These are phyloP conservation scores for Rachicladosporium sp. DNA, from an alignment of 2,329 filamentous ascomycete species.

Conservation along the genomic window DNA sequence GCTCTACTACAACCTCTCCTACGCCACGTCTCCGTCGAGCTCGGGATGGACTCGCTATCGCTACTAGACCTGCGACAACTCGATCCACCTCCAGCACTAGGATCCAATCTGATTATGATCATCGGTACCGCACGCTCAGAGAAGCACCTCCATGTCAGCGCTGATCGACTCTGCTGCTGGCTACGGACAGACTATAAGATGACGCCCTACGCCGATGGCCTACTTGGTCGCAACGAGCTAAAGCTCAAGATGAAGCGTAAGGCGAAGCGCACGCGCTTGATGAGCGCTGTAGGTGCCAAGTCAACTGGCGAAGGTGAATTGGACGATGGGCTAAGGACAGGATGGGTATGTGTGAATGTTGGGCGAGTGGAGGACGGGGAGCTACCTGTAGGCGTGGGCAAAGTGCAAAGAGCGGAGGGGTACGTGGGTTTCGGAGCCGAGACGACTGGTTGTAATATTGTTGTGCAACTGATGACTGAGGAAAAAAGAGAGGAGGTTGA, in stretches of 20 bases:
- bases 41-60: constrained; percentile 71
- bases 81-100: constrained; percentile 76
- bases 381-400: constrained; percentile 35
- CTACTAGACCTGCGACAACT: constrained; percentile 73
- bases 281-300: constrained; percentile 56
- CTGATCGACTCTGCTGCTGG: constrained; percentile 82
- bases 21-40: constrained; percentile 66
- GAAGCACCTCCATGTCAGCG: constrained; percentile 82
- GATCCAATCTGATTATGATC: constrained; percentile 82
- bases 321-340: constrained; percentile 81
- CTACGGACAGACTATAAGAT: constrained; percentile 61
- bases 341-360: constrained; percentile 92
- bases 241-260: constrained; percentile 76
- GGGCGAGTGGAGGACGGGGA: constrained; percentile 60
- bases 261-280: constrained; percentile 66
- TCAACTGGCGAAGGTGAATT: constrained; percentile 44
- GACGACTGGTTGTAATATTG: constrained; percentile 46
- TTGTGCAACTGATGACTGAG: constrained; percentile 61
- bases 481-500: constrained; percentile 57
- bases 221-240: constrained; percentile 80
- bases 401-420: constrained; percentile 32
- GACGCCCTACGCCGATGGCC: constrained; percentile 67
- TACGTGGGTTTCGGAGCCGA: constrained; percentile 66
- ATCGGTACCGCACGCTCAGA: constrained; percentile 84
- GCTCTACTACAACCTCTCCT: constrained; percentile 59